phyloP scores from a whole-genome alignment of 2,329 filamentous ascomycete species.

The Chlorencoelia australis region DNA sequence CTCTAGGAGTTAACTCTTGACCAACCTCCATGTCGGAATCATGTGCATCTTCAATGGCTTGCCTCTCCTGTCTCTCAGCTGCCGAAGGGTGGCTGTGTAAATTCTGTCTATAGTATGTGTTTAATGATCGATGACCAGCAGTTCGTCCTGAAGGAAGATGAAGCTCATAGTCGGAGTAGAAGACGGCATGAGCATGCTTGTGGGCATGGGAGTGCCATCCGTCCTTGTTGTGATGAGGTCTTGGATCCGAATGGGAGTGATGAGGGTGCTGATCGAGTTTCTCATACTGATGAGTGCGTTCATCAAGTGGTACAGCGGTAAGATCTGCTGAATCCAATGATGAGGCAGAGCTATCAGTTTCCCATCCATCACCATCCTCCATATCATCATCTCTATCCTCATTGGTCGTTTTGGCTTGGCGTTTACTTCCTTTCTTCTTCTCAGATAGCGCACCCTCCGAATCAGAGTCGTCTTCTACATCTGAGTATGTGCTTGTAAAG shows the following conservation, averaged over 20 bases:
- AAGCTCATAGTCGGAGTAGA: conserved; percentile 87
- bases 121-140: conserved; percentile 80
- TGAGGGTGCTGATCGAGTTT: conserved; percentile 64
- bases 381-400: conserved; percentile 45
- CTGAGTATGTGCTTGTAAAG: conserved; percentile 90
- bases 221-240: conserved; percentile 63
- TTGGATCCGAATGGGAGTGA: conserved; percentile 61
- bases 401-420: conserved; percentile 49
- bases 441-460: conserved; percentile 40
- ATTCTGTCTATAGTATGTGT: conserved; percentile 88
- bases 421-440: conserved; percentile 53
- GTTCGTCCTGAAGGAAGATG: conserved; percentile 84
- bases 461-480: conserved; percentile 56
- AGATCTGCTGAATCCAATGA: conserved; percentile 81
- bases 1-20: conserved; percentile 27
- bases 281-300: conserved; percentile 60
- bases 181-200: conserved; percentile 62
- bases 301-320: conserved; percentile 66
- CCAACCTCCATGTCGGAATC: conserved; percentile 39
- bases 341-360: conserved; percentile 86
- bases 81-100: conserved; percentile 71
- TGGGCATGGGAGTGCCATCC: conserved; percentile 79
- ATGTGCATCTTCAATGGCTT: conserved; percentile 46
- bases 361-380: conserved; percentile 71
- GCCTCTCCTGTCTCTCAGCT: conserved; percentile 62